Percentiles rank a stretch among this genome's conserved stretches.
phyloP scores from a whole-genome alignment of 2,329 filamentous ascomycete genomes.

The Pyricularia sp. region DNA sequence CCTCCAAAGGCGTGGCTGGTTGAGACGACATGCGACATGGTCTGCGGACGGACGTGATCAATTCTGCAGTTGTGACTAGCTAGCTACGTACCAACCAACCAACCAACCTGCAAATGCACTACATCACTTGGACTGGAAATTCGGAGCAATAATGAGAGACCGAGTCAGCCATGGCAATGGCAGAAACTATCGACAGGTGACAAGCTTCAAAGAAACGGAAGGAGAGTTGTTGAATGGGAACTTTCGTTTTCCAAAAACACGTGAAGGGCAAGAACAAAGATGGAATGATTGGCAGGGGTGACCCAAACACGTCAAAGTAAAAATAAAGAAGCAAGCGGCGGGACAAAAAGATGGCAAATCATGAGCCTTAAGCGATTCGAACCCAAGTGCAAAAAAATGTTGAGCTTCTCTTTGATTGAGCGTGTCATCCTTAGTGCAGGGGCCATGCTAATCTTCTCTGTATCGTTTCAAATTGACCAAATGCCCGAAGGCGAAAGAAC shows the following conservation, averaged over 20 bases:
- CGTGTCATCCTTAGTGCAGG: constrained; percentile 15
- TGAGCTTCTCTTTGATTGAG: constrained; percentile 51
- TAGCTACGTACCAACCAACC: no score
- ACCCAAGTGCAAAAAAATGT: constrained; percentile 43
- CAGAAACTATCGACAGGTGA: background rate
- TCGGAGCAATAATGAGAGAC: background rate
- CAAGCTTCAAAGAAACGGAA: background rate
- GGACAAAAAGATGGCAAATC: background rate
- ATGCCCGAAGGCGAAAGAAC: constrained; percentile 16
- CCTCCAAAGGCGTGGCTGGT: background rate
- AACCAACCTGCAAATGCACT: no score
- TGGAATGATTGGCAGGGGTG: background rate
- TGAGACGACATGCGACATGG: background rate
- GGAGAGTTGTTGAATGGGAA: background rate
- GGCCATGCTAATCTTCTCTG: constrained; percentile 19
- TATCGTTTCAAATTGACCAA: constrained; percentile 19
- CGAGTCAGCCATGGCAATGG: background rate
- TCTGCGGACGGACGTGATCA: no score
- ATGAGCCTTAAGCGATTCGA: background rate
- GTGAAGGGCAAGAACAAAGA: background rate
- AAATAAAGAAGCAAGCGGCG: no score
- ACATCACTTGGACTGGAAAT: background rate
- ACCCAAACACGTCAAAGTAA: background rate
- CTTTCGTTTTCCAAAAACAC: background rate
- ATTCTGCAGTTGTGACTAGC: no score